Conservation (phyloP, 768 basidiomycete species). For the Termitomyces heimii region DNA sequence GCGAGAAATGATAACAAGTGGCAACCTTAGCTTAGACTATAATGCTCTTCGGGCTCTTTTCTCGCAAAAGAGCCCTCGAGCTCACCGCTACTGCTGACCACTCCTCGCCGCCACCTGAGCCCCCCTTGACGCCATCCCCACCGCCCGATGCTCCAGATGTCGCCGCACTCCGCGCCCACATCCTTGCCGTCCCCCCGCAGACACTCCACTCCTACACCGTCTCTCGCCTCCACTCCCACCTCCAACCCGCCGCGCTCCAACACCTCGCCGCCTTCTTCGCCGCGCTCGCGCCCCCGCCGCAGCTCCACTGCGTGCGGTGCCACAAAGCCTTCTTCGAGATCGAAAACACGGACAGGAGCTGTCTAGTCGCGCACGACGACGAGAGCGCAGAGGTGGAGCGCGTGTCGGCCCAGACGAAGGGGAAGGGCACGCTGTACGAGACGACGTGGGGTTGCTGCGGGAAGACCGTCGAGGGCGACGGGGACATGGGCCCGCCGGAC, state of each 20-base stretch:
- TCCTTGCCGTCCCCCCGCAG: neutral
- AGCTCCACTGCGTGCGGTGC: slow-evolving; percentile 70
- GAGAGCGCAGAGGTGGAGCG: slow-evolving; percentile 73
- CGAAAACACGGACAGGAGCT: slow-evolving; percentile 68
- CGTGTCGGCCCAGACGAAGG: slow-evolving; percentile 26
- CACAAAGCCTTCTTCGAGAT: slow-evolving; percentile 66
- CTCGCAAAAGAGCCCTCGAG: slow-evolving; percentile 10
- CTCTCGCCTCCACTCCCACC: neutral
- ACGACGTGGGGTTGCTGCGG: slow-evolving; percentile 74
- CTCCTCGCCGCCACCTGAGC: slow-evolving; percentile 10
- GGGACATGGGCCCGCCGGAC: neutral
- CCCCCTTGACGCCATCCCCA: slow-evolving; percentile 13
- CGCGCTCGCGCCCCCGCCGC: slow-evolving; percentile 57
- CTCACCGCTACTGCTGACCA: slow-evolving; percentile 11
- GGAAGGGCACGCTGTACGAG: slow-evolving; percentile 33
- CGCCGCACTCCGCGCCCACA: neutral
- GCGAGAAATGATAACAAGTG: neutral
- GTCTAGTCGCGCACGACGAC: slow-evolving; percentile 71
- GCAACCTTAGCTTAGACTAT: neutral
- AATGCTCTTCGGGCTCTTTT: slow-evolving; percentile 15
- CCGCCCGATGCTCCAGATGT: slow-evolving; percentile 6
- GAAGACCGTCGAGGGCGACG: slow-evolving; percentile 52
- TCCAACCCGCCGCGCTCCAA: slow-evolving; percentile 32
- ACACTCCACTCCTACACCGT: neutral
- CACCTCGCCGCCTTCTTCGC: slow-evolving; percentile 55